phyloP scores from a whole-genome alignment of 805 yeast species.

The Lachancea kluyveri region DNA sequence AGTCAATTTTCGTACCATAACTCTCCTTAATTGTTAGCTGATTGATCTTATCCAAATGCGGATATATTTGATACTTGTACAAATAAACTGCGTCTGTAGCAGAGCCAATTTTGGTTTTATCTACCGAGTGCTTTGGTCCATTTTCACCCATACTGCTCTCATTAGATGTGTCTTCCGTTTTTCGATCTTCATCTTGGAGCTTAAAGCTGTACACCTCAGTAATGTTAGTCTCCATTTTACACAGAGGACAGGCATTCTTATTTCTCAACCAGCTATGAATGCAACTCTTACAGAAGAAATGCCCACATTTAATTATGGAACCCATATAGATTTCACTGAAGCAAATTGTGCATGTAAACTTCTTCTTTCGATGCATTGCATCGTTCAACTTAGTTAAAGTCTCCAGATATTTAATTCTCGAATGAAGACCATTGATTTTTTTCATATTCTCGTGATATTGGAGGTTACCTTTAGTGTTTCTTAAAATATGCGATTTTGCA shows the following conservation, averaged over 20 bases:
- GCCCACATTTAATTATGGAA: slow-evolving; percentile 85
- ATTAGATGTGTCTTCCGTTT: not conserved
- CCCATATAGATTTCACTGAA: slow-evolving; percentile 66
- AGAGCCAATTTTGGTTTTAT: not conserved
- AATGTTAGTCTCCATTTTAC: slow-evolving; percentile 48
- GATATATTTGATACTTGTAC: slow-evolving; percentile 18
- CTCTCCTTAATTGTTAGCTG: slow-evolving; percentile 38
- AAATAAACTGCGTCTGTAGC: slow-evolving; percentile 1
- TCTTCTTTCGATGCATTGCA: slow-evolving; percentile 26
- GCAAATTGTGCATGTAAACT: slow-evolving; percentile 68
- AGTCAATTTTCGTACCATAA: slow-evolving; percentile 85
- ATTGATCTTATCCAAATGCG: slow-evolving; percentile 39
- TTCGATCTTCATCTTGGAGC: slow-evolving; percentile 26
- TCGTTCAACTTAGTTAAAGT: slow-evolving; percentile 32
- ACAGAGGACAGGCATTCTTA: slow-evolving; percentile 68
- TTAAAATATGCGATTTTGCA: slow-evolving; percentile 13
- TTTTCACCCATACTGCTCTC: slow-evolving; percentile 19
- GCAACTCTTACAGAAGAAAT: slow-evolving; percentile 81
- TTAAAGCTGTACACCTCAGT: slow-evolving; percentile 66
- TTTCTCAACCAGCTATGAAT: slow-evolving; percentile 63
- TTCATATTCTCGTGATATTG: slow-evolving; percentile 18
- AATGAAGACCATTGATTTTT: slow-evolving; percentile 28
- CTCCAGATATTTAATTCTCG: slow-evolving; percentile 44
- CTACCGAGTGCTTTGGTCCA: slow-evolving; percentile 31
- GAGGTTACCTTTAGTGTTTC: slow-evolving; percentile 18